Conservation (phyloP, 2,329 filamentous ascomycete genomes). For the Rhynchosporium graminicola region DNA sequence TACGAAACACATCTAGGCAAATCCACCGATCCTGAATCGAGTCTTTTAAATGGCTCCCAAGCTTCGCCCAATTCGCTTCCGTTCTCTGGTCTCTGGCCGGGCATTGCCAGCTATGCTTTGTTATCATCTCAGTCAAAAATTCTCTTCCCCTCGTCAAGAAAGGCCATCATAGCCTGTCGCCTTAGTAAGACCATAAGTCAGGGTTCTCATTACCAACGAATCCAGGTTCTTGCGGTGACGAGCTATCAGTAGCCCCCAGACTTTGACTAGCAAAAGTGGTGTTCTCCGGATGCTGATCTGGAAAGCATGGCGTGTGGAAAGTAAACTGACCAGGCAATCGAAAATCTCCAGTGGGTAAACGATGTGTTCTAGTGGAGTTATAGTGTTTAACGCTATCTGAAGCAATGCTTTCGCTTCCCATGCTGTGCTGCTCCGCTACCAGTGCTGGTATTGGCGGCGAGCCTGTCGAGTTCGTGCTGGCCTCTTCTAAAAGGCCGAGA, state of each 20-base stretch:
- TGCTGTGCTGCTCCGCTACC: conserved; percentile 1
- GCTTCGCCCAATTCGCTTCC: too few species aligned
- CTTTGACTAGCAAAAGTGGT: conserved; percentile 22
- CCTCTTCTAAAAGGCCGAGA: conserved; percentile 27
- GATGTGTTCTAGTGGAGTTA: conserved; percentile 16
- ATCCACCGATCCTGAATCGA: too few species aligned
- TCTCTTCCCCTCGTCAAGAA: too few species aligned
- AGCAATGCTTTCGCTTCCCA: conserved; percentile 16
- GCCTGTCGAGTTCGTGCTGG: conserved; percentile 9
- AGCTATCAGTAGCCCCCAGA: conserved; percentile 15
- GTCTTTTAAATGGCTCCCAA: too few species aligned
- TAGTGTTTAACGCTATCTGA: conserved; percentile 21
- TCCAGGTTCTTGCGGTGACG: conserved; percentile 27
- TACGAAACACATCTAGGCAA: too few species aligned
- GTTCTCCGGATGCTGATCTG: conserved; percentile 13
- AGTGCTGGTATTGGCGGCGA: conserved; percentile 1
- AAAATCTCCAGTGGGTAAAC: conserved; percentile 21
- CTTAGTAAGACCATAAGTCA: conserved; percentile 26
- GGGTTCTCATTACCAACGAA: conserved; percentile 21
- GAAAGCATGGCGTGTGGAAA: conserved; percentile 27
- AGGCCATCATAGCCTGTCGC: too few species aligned
- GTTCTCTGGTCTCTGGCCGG: too few species aligned
- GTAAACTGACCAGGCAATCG: conserved; percentile 26
- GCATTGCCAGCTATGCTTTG: too few species aligned
- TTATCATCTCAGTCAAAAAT: too few species aligned